phyloP scores from a whole-genome alignment of 495 filamentous ascomycete genomes.

The Talaromyces nanjingensis region DNA sequence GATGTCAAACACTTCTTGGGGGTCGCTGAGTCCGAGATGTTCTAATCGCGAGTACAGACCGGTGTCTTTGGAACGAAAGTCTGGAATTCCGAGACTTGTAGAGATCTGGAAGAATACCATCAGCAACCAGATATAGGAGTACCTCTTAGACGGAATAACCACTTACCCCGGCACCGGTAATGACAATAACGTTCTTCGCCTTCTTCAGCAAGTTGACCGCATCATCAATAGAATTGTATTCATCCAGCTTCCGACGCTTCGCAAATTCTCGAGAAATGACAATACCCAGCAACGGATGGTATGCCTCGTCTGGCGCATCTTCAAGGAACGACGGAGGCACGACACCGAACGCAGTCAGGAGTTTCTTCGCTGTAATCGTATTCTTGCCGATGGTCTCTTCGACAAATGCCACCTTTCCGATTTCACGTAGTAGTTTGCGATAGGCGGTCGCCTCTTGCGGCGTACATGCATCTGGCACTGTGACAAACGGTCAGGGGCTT shows the following conservation, averaged over 20 bases:
- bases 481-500: conserved; percentile 16
- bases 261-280: conserved; percentile 77
- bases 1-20: conserved; percentile 94
- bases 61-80: conserved; percentile 61
- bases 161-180: conserved; percentile 82
- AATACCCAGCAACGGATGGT: conserved; percentile 64
- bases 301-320: conserved; percentile 64
- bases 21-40: conserved; percentile 69
- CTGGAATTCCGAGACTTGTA: conserved; percentile 61
- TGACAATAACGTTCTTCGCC: conserved; percentile 78
- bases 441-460: conserved; percentile 62
- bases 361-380: conserved; percentile 66
- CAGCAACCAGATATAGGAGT: not conserved
- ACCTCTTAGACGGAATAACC: not conserved
- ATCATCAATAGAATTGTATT: conserved; percentile 85
- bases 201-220: conserved; percentile 69
- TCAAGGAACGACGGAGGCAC: conserved; percentile 70
- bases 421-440: conserved; percentile 60
- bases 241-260: conserved; percentile 68
- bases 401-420: conserved; percentile 73
- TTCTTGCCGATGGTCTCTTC: conserved; percentile 61
- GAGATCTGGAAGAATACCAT: conserved; percentile 50
- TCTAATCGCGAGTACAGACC: conserved; percentile 68
- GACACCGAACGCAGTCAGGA: conserved; percentile 90
- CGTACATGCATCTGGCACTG: conserved; percentile 58